phyloP scores from a whole-genome alignment of 2,329 filamentous ascomycete genomes.

The Fusarium sp. region DNA sequence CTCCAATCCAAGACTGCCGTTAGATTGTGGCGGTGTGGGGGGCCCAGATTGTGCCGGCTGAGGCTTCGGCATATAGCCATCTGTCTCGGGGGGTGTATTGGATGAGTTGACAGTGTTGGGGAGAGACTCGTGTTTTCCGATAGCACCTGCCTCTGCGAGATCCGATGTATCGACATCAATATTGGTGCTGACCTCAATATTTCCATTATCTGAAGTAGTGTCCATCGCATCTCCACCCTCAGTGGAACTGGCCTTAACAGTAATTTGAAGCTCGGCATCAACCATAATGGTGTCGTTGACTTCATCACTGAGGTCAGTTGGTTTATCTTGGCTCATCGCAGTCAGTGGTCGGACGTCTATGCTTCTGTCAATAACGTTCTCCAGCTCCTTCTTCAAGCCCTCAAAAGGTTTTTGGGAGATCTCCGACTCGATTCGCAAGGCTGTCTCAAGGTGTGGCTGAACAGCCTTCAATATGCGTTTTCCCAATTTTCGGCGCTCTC shows the following conservation, averaged over 20 bases:
- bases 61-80: slow-evolving; percentile 53
- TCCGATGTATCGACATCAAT: slow-evolving; percentile 59
- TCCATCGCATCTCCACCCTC: slow-evolving; percentile 48
- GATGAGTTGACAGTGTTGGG: slow-evolving; percentile 39
- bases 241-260: slow-evolving; percentile 48
- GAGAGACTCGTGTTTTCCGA: slow-evolving; percentile 40
- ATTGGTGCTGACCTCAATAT: slow-evolving; percentile 56
- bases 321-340: slow-evolving; percentile 48
- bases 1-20: slow-evolving; percentile 63
- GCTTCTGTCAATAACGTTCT: slow-evolving; percentile 75
- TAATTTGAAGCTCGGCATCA: slow-evolving; percentile 60
- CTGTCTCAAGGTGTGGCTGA: slow-evolving; percentile 79
- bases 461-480: slow-evolving; percentile 89
- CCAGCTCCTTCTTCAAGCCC: slow-evolving; percentile 76
- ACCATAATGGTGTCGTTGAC: slow-evolving; percentile 62
- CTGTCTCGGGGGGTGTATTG: slow-evolving; percentile 59
- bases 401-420: slow-evolving; percentile 76
- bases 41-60: slow-evolving; percentile 54
- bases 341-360: slow-evolving; percentile 61
- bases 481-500: slow-evolving; percentile 83
- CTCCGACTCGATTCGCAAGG: slow-evolving; percentile 83
- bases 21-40: slow-evolving; percentile 74
- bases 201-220: slow-evolving; percentile 50
- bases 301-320: slow-evolving; percentile 51
- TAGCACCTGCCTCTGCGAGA: slow-evolving; percentile 42